These are phyloP conservation scores for Globisporangium megalacanthum DNA, from an alignment of 352 stramenopile species.

Conservation along the genomic window DNA sequence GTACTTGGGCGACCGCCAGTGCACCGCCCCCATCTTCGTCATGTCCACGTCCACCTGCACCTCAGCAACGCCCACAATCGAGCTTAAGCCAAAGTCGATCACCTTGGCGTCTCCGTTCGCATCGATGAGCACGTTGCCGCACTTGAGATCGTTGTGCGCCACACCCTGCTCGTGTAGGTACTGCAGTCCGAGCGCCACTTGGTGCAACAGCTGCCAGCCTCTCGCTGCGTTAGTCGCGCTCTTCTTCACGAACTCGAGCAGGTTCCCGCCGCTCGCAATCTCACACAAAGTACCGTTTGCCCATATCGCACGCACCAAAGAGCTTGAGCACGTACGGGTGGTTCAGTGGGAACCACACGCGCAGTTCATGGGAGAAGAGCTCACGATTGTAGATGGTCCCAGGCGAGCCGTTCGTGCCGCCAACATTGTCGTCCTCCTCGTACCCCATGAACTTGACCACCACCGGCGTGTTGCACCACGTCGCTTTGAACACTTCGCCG, in stretches of 20 bases:
- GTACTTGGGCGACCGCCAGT: not conserved
- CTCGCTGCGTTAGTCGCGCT: not conserved
- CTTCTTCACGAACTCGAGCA: not conserved
- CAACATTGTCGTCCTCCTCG: no score
- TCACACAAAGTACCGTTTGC: no score
- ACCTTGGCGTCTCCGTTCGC: not conserved
- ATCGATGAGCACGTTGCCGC: slow-evolving; percentile 5
- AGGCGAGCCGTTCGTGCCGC: no score
- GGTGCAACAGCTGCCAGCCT: not conserved
- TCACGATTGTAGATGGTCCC: no score
- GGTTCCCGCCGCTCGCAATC: no score
- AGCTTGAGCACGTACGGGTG: no score
- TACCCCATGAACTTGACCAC: no score
- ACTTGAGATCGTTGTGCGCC: slow-evolving; percentile 5
- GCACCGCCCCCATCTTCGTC: not conserved
- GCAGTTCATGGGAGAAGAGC: no score
- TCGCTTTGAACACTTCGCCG: no score
- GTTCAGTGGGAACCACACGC: no score
- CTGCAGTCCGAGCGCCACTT: not conserved
- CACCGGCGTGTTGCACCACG: no score
- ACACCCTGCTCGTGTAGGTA: not conserved
- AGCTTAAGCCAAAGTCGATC: slow-evolving; percentile 2
- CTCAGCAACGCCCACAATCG: not conserved
- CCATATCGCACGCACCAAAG: no score
- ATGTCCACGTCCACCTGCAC: not conserved